Evolutionary conservation across 2,329 filamentous ascomycete genomes (phyloP), one percentile per base, ranked within the genome.

Genomic region (Pseudofabraea citricarpa): DNA sequence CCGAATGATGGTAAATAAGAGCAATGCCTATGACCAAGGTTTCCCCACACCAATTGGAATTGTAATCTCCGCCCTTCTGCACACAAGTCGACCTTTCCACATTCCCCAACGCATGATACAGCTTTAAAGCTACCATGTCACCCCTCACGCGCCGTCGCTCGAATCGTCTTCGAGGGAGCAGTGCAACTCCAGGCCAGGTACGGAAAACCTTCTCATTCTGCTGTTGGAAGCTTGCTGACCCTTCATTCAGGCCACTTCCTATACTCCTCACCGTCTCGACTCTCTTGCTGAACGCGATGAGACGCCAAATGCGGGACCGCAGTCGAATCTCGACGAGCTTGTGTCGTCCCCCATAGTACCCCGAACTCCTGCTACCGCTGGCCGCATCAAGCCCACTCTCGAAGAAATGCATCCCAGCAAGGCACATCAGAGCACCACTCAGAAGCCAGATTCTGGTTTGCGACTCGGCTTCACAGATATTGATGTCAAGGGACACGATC

Each of bases 381-480:
- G 81, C 4, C 75, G 81, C 5, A 69, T 85, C 53, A 85, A 86
- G 67, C 86, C 88, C 19, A 71, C 84, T 37, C 75, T 75, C 51
- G 80, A 83, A 47, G 90, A 95, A 63, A 96, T 96, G 90, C 90
- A 96, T 61, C 91, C 91, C 7, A 87, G 86, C 69, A 87, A 86
- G 60, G 79, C 81, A 44, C 88, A 93, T 45, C 75, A 79, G 42
- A 83, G 74, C 51, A 90, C 86, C 18, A 85, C 81, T 49, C 87
- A 85, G 42, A 72, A 87, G 35, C 79, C 85, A 2, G 90, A 93
- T 20, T 89, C 90, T 9, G 89, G 85, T 5, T 72, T 93, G 33
- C 80, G 85, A 57, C 74, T 95, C 18, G 90, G 90, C 13, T 95
- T 96, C 64, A 79, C 79, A 46, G 85, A 87, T 52, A 82, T 93